Percentiles rank a stretch among this genome's conserved stretches.
Conservation (phyloP, 371 early-diverging fungal species). For the Phascolomyces articulosus region DNA sequence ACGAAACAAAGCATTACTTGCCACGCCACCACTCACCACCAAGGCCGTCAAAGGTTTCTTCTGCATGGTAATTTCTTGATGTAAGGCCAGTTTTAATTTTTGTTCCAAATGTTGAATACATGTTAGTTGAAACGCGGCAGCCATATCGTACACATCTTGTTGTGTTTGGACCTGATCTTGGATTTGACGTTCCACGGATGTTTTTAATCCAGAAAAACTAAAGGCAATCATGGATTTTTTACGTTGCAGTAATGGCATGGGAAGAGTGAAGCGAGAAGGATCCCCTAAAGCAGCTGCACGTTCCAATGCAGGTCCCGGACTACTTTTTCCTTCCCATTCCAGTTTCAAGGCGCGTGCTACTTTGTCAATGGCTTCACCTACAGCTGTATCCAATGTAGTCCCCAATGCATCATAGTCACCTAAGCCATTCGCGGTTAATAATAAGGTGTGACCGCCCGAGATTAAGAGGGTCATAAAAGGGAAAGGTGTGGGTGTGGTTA, state of each 20-base stretch:
- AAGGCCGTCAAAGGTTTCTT: slow-evolving; percentile 55
- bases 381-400: slow-evolving; percentile 77
- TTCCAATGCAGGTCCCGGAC: slow-evolving; percentile 82
- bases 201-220: slow-evolving; percentile 83
- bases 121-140: slow-evolving; percentile 76
- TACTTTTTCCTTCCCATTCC: slow-evolving; percentile 73
- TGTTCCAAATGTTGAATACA: slow-evolving; percentile 70
- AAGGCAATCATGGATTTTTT: slow-evolving; percentile 62
- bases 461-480: slow-evolving; percentile 80
- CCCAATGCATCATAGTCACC: slow-evolving; percentile 69
- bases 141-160: slow-evolving; percentile 66
- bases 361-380: slow-evolving; percentile 88
- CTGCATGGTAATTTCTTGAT: slow-evolving; percentile 39
- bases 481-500: slow-evolving; percentile 58
- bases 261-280: slow-evolving; percentile 55
- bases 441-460: slow-evolving; percentile 83
- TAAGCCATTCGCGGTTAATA: slow-evolving; percentile 67
- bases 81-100: slow-evolving; percentile 66
- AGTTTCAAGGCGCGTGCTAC: slow-evolving; percentile 68
- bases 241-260: slow-evolving; percentile 69
- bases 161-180: slow-evolving; percentile 33
- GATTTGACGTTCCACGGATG: slow-evolving; percentile 57
- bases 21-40: slow-evolving; percentile 88
- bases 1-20: slow-evolving; percentile 67
- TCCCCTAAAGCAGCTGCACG: slow-evolving; percentile 60